These are phyloP conservation scores for Hericium erinaceus DNA, from an alignment of 768 basidiomycete genomes.

Conservation along the genomic window DNA sequence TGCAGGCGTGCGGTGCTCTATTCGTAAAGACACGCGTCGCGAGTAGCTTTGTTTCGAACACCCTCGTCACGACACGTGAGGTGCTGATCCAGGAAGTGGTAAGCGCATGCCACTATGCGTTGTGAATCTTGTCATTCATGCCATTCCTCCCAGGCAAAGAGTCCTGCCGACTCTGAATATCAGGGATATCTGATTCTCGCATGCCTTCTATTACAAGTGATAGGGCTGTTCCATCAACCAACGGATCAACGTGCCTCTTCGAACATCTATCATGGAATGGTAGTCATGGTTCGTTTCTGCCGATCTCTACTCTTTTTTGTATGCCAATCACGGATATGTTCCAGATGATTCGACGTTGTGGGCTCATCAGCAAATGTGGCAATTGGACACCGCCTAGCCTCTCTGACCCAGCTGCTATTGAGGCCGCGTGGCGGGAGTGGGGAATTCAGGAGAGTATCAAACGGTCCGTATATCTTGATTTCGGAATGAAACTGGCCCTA, in stretches of 20 bases:
- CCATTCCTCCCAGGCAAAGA: conserved; percentile 7
- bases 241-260: conserved; percentile 32
- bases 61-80: conserved; percentile 32
- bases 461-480: conserved; percentile 25
- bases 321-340: neutral
- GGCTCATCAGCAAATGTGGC: conserved; percentile 31
- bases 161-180: conserved; percentile 6
- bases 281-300: conserved; percentile 35
- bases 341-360: conserved; percentile 24
- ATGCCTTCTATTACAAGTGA: conserved; percentile 39
- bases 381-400: conserved; percentile 29
- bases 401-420: conserved; percentile 25
- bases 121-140: neutral
- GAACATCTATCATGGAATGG: conserved; percentile 41
- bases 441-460: conserved; percentile 41
- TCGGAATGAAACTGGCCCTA: neutral
- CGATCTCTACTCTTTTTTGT: neutral
- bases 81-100: conserved; percentile 41
- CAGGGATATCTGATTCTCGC: conserved; percentile 29
- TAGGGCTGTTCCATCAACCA: conserved; percentile 38
- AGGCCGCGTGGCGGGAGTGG: conserved; percentile 42
- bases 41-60: conserved; percentile 34
- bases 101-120: conserved; percentile 13
- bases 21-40: conserved; percentile 38
- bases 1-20: conserved; percentile 48